phyloP scores from a whole-genome alignment of 805 yeast genomes.

The Nakazawaea peltata region DNA sequence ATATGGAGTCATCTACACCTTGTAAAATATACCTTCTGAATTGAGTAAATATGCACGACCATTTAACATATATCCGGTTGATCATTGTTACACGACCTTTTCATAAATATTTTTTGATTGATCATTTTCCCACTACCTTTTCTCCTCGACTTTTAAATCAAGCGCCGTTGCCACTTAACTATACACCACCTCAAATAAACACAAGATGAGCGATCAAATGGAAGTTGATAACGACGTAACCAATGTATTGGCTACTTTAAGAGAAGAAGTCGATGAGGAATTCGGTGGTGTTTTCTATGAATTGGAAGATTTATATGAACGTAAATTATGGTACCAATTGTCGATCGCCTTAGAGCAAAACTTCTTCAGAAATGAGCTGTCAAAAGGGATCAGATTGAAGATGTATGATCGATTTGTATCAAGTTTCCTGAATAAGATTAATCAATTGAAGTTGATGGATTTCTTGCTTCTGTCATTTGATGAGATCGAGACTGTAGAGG shows the following conservation, averaged over 20 bases:
- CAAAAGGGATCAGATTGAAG: slow-evolving; percentile 50
- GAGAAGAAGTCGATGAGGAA: slow-evolving; percentile 60
- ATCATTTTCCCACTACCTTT: too few relatives aligned
- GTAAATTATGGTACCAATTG: slow-evolving; percentile 93
- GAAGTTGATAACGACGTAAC: slow-evolving; percentile 29
- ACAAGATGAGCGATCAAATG: too few relatives aligned
- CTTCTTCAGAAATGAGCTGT: slow-evolving; percentile 49
- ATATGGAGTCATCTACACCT: too few relatives aligned
- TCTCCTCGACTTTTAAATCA: too few relatives aligned
- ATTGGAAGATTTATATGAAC: slow-evolving; percentile 78
- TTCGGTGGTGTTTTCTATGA: slow-evolving; percentile 53
- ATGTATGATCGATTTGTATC: slow-evolving; percentile 66
- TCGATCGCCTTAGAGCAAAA: slow-evolving; percentile 53
- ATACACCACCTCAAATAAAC: too few relatives aligned
- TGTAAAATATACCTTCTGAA: too few relatives aligned
- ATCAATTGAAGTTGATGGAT: slow-evolving; percentile 71
- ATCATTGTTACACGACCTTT: too few relatives aligned
- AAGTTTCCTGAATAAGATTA: slow-evolving; percentile 61
- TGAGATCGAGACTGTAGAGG: slow-evolving; percentile 31
- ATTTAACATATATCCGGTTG: too few relatives aligned
- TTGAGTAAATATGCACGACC: too few relatives aligned
- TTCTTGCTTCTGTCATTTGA: slow-evolving; percentile 54
- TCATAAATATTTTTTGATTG: too few relatives aligned
- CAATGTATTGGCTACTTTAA: slow-evolving; percentile 47
- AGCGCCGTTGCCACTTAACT: too few relatives aligned